A percentile compares a stretch with the other conserved stretches of the same genome.
phyloP scores from a whole-genome alignment of 2,329 filamentous ascomycete genomes.

The Didymella exigua region DNA sequence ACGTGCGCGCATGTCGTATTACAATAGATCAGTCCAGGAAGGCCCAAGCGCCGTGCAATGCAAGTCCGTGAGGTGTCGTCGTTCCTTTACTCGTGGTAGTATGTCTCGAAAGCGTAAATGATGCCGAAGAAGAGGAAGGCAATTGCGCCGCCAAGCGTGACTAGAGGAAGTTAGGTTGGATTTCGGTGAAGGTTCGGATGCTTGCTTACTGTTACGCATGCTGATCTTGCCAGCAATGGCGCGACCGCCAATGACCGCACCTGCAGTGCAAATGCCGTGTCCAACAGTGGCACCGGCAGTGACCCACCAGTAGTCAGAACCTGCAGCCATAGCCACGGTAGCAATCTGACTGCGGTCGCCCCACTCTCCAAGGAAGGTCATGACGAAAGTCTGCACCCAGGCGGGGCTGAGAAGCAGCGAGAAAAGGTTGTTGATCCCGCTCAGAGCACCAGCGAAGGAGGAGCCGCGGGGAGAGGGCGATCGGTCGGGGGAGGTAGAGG shows the following conservation, averaged over 20 bases:
- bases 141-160: slow-evolving; percentile 87
- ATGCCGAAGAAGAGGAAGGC: slow-evolving; percentile 91
- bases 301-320: slow-evolving; percentile 99
- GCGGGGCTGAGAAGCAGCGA: slow-evolving; percentile 89
- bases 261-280: slow-evolving; percentile 86
- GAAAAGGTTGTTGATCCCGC: slow-evolving; percentile 82
- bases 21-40: slow-evolving; percentile 22
- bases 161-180: slow-evolving; percentile 56
- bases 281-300: slow-evolving; percentile 85
- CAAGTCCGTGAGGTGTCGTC: slow-evolving; percentile 14
- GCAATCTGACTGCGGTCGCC: slow-evolving; percentile 97
- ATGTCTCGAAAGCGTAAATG: slow-evolving; percentile 85
- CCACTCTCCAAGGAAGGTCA: slow-evolving; percentile 99
- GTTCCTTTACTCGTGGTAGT: slow-evolving; percentile 56
- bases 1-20: slow-evolving; percentile 19
- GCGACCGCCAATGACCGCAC: slow-evolving; percentile 88
- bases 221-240: slow-evolving; percentile 94
- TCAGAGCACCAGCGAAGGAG: slow-evolving; percentile 57
- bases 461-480: slow-evolving; percentile 58
- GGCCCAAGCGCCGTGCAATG: slow-evolving; percentile 33
- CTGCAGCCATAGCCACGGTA: slow-evolving; percentile 97
- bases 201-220: slow-evolving; percentile 83
- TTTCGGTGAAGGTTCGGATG: not conserved
- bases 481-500: slow-evolving; percentile 63
- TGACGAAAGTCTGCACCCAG: slow-evolving; percentile 98